Percentiles rank a stretch among this genome's conserved stretches.
Conservation (phyloP, 2,329 filamentous ascomycete genomes). For the Talaromyces pinophilus region DNA sequence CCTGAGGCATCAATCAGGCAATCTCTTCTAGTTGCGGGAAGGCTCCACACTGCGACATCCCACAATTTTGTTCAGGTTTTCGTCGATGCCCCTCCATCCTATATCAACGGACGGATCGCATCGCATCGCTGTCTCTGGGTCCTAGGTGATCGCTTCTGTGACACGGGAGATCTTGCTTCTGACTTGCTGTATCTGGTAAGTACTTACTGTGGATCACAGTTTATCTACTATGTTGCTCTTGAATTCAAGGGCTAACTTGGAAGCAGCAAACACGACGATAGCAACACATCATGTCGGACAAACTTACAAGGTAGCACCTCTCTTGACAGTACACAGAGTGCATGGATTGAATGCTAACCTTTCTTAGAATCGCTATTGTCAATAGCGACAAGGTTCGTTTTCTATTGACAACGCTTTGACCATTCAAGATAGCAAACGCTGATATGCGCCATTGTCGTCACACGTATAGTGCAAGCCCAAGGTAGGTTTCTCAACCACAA, state of each 20-base stretch:
- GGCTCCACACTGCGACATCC: slow-evolving; percentile 23
- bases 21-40: slow-evolving; percentile 8
- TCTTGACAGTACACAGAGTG: neutral
- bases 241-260: neutral
- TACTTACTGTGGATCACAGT: neutral
- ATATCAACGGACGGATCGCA: neutral
- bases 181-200: neutral
- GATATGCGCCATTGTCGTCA: neutral
- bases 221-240: neutral
- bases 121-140: slow-evolving; percentile 12
- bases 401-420: slow-evolving; percentile 20
- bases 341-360: slow-evolving; percentile 4
- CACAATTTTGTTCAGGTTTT: slow-evolving; percentile 24
- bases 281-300: slow-evolving; percentile 74
- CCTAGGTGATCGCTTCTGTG: slow-evolving; percentile 3
- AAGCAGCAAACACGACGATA: slow-evolving; percentile 12
- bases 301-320: slow-evolving; percentile 80
- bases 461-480: slow-evolving; percentile 77
- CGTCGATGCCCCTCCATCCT: slow-evolving; percentile 20
- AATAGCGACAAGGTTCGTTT: slow-evolving; percentile 87
- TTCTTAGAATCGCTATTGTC: slow-evolving; percentile 92
- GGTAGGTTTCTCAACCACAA: slow-evolving; percentile 52
- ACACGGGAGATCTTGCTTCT: neutral
- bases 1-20: slow-evolving; percentile 19
- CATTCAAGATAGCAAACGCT: slow-evolving; percentile 12